A percentile compares a stretch with the other conserved stretches of the same genome.
phyloP scores from a whole-genome alignment of 2,329 filamentous ascomycete genomes.

The Fusarium mangiferae region DNA sequence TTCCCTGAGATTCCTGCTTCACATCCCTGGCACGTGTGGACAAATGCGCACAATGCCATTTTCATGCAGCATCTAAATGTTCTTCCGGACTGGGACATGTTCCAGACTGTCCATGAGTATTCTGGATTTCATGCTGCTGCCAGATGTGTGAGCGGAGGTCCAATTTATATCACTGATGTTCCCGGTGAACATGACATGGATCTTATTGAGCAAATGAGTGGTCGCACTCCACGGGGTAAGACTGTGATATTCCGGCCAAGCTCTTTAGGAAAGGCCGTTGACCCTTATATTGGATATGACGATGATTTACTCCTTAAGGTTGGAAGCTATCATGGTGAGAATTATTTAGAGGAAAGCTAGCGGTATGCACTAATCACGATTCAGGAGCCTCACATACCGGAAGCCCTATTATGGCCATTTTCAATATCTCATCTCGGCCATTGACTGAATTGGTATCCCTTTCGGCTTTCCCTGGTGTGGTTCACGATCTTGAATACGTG shows the following conservation, averaged over 20 bases:
- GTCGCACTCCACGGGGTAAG: constrained; percentile 73
- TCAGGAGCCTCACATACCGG: constrained; percentile 69
- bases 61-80: constrained; percentile 87
- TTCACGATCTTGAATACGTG: constrained; percentile 70
- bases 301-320: constrained; percentile 80
- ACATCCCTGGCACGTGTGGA: constrained; percentile 95
- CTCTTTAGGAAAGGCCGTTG: constrained; percentile 75
- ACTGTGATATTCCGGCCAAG: constrained; percentile 86
- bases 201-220: constrained; percentile 85
- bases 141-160: constrained; percentile 88
- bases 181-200: constrained; percentile 82
- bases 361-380: constrained; percentile 1
- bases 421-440: constrained; percentile 76
- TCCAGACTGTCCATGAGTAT: constrained; percentile 73
- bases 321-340: constrained; percentile 77
- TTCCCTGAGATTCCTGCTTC: constrained; percentile 84
- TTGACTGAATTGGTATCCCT: constrained; percentile 77
- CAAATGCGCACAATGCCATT: constrained; percentile 89
- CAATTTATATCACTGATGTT: constrained; percentile 92
- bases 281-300: constrained; percentile 80
- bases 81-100: constrained; percentile 84
- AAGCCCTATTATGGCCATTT: constrained; percentile 81
- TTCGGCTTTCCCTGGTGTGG: constrained; percentile 76
- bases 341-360: background rate
- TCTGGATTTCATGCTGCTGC: constrained; percentile 90